Evolutionary conservation across 2,329 filamentous ascomycete species (phyloP), one percentile per base, ranked within the genome.

Genomic region (Lachnellula arida): DNA sequence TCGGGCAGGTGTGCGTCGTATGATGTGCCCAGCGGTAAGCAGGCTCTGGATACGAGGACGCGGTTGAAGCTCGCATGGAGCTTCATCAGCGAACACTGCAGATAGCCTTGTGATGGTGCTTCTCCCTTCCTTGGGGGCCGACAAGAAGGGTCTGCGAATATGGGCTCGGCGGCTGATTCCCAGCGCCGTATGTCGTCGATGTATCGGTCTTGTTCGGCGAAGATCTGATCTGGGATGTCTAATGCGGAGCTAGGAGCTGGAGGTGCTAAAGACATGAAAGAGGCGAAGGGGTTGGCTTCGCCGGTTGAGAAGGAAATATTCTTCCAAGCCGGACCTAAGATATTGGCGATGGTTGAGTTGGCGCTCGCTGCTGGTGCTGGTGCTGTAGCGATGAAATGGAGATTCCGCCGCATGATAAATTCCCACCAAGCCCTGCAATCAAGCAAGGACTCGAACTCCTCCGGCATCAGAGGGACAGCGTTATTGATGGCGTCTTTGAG

Each of bases 1-100:
- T 59, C 46, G 3, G 28, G 23, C 5, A 55, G n/a, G 15, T 49
- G 53, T 7, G 25, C 39, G 47, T 60, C 58, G 44, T 60, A 59
- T n/a, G 42, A 25, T 25, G 40, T 53, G 46, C 59, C 58, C 7
- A 49, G 39, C 1, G 17, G 42, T 32, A 35, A 51, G n/a, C 59
- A 59, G 2, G 51, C 25, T 1, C 43, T 39, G 5, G 44, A 28
- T 9, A 60, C 43, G 3, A 17, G n/a, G 9, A 60, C 35, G 8
- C 52, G 43, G 37, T 51, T 55, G 5, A 56, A 43, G 0, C 56
- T 54, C 0, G 47, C 53, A 12, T 60, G 58, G 19, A 60, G 46
- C 39, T 49, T 37, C 9, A 59, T 23, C 3, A 60, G 15, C 25
- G 42, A 34, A 1, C 53, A 55, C 9, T 50, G 46, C 1, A 53